Evolutionary conservation across 2,329 filamentous ascomycete species (phyloP), one percentile per base, ranked within the genome.

Genomic region (Fusarium transvaalense): DNA sequence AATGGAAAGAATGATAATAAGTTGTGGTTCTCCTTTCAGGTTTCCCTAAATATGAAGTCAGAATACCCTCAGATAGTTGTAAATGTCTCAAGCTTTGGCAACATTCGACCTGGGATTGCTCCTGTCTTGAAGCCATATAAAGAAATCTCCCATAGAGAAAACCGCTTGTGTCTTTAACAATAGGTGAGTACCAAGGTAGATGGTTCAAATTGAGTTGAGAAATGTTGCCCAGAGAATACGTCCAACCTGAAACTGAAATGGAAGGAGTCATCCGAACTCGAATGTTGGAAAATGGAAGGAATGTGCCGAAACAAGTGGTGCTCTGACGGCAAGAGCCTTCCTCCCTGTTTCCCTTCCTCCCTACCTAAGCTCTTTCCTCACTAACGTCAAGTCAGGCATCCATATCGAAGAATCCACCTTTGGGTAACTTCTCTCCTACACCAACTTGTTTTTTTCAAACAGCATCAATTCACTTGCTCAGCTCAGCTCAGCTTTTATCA

Each of bases 391-490:
- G 34, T 58, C 61, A 64, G 46, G 60, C 50, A 57, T 35, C 58
- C 58, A 63, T 64, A 45, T 45, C 17, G 25, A 38, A 64, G 39
- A 64, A 59, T 52, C 61, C 60, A 64, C 60, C 53, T 27, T 64
- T 46, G 42, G 42, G 51, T 48, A 53, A 51, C 46, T 48, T 61
- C 48, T 38, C 47, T 64, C 42, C 39, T 51, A 23, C 47, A 51
- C 34, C 32, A 51, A 38, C 34, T 51, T 14, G 13, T 27, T 51
- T 51, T 51, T 51, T 51, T n/a, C 23, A 14, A 51, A 21, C 35
- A 39, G 10, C n/a, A 14, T 19, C 17, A 51, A 27, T 29, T 39
- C n/a, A 21, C 10, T 19, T 51, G 15, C 39, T n/a, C 37, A 48
- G 14, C 39, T n/a, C 37, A 48, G 14, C 34, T 56, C 51, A 47